Evolutionary conservation across 345 rosid species (phyloP).

Genomic region (Eutrema heterophyllum): DNA sequence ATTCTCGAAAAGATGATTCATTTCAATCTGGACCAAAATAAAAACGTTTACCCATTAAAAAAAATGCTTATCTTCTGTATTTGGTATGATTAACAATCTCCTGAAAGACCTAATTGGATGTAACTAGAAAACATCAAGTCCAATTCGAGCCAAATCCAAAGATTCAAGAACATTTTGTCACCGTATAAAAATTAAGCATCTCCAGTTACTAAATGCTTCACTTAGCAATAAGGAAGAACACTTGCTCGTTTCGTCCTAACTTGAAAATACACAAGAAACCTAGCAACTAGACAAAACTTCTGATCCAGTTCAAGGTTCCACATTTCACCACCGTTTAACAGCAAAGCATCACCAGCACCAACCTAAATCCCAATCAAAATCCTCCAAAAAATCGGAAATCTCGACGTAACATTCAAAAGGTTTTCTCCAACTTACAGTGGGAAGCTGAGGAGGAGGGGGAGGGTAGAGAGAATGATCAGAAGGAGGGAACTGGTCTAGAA

Average conservation of each 20-base stretch:
- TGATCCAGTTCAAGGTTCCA: constrained; percentile 1
- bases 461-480: constrained; percentile 64
- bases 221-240: neutral
- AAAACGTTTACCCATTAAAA: neutral
- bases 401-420: neutral
- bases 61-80: neutral
- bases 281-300: neutral
- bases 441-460: constrained; percentile 93
- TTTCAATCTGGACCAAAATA: neutral
- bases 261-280: neutral
- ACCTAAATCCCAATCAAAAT: constrained; percentile 6
- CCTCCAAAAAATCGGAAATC: neutral
- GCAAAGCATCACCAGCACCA: neutral
- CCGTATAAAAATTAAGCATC: neutral
- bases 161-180: too few species aligned
- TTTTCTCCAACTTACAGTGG: constrained; percentile 47
- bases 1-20: neutral
- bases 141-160: neutral
- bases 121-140: neutral
- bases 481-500: constrained; percentile 85
- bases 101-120: neutral
- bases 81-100: neutral
- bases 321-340: neutral
- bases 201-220: neutral
- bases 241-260: neutral